phyloP scores from a whole-genome alignment of 2,329 filamentous ascomycete species.

The Aspergillus ruber region DNA sequence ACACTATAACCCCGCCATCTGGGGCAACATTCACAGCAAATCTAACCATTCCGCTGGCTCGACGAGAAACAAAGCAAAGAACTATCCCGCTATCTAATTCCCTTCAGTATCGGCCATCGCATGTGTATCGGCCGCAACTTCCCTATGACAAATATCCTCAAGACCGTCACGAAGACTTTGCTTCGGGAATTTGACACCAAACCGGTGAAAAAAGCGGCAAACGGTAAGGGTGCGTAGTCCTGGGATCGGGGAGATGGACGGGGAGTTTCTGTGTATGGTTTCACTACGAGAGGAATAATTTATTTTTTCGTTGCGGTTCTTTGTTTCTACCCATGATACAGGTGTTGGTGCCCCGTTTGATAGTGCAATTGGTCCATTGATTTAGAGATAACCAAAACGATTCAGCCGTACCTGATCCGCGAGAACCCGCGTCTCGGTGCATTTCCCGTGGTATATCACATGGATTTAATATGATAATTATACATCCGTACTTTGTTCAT shows the following conservation, averaged over 20 bases:
- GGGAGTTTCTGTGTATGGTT: conserved; percentile 1
- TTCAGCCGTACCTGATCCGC: no score
- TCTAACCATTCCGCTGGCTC: conserved; percentile 2
- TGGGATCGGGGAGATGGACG: conserved; percentile 7
- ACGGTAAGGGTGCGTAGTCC: conserved; percentile 2
- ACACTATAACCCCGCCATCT: conserved; percentile 5
- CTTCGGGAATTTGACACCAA: conserved; percentile 4
- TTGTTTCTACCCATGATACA: no score
- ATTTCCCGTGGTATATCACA: no score
- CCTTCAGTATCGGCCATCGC: conserved; percentile 9
- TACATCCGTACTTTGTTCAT: not conserved
- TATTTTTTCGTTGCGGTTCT: no score
- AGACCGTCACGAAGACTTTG: conserved; percentile 8
- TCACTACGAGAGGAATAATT: not conserved
- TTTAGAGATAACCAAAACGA: no score
- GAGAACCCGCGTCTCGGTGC: no score
- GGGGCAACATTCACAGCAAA: conserved; percentile 1
- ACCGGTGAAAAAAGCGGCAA: not conserved
- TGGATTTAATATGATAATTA: no score
- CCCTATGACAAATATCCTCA: conserved; percentile 10
- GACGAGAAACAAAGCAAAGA: not conserved
- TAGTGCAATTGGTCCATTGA: no score
- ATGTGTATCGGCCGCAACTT: conserved; percentile 9
- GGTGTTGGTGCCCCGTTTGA: no score
- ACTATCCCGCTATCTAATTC: conserved; percentile 3